phyloP scores from a whole-genome alignment of 345 rosid species.

The Hibiscus trionum region DNA sequence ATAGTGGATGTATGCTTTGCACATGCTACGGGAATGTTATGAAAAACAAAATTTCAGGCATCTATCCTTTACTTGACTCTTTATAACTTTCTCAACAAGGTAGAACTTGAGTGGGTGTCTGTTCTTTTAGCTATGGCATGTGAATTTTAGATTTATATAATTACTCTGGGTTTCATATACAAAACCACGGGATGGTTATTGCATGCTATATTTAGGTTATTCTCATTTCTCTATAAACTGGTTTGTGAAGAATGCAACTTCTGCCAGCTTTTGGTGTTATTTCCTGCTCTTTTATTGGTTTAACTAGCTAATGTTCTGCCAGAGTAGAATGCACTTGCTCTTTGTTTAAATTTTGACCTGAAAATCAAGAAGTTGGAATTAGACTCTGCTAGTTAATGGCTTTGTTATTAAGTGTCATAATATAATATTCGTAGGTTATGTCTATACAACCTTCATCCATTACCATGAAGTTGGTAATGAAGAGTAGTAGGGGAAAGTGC shows the following conservation, averaged over 20 bases:
- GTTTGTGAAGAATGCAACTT: background rate
- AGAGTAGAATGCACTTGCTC: background rate
- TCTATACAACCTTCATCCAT: background rate
- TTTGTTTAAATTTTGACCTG: background rate
- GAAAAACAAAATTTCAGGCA: background rate
- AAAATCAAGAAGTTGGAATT: background rate
- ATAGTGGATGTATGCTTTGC: background rate
- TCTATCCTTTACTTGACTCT: background rate
- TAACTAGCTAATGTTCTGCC: background rate
- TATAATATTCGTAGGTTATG: background rate
- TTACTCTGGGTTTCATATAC: background rate
- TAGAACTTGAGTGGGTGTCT: background rate
- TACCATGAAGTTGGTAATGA: background rate
- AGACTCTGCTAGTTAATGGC: background rate
- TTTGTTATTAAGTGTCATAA: background rate
- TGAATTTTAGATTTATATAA: too few species aligned
- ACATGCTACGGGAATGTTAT: background rate
- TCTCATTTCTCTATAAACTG: background rate
- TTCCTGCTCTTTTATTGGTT: background rate
- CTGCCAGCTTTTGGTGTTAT: background rate
- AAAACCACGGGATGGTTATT: background rate
- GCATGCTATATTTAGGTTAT: constrained; percentile 1
- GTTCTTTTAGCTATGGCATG: background rate
- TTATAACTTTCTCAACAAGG: background rate
- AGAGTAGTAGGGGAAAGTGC: background rate